These are phyloP conservation scores for Marasmius fiardii DNA, from an alignment of 1,284 basidiomycete genomes.

Conservation along the genomic window DNA sequence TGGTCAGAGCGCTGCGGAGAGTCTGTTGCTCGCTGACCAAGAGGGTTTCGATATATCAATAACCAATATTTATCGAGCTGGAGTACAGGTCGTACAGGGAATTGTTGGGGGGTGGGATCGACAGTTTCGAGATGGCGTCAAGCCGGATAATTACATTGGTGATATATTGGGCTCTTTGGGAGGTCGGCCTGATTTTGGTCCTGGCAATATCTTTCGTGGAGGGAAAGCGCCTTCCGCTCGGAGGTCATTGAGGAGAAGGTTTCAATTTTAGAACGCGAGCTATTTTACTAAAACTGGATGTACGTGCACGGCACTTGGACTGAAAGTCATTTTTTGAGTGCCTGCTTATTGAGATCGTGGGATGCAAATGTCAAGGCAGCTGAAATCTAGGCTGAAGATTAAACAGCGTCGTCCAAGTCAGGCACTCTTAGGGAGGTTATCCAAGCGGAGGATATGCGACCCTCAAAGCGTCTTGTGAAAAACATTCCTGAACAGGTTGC, in stretches of 20 bases:
- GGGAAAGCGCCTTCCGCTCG: not conserved
- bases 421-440: too few relatives aligned
- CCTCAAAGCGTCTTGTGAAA: too few relatives aligned
- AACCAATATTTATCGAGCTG: slow-evolving; percentile 18
- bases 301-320: too few relatives aligned
- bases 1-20: slow-evolving; percentile 18
- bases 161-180: not conserved
- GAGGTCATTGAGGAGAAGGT: not conserved
- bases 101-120: slow-evolving; percentile 17
- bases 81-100: slow-evolving; percentile 16
- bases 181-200: not conserved
- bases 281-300: not conserved
- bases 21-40: not conserved
- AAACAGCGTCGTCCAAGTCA: too few relatives aligned
- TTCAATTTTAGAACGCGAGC: not conserved
- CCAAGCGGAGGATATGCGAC: too few relatives aligned
- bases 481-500: too few relatives aligned
- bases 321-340: too few relatives aligned
- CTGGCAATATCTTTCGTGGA: not conserved
- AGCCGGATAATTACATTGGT: not conserved
- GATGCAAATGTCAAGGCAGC: too few relatives aligned
- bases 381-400: too few relatives aligned
- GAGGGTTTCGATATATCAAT: slow-evolving; percentile 13
- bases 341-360: too few relatives aligned
- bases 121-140: slow-evolving; percentile 9